phyloP scores from a whole-genome alignment of 306 rosid species.

The Senna tora region DNA sequence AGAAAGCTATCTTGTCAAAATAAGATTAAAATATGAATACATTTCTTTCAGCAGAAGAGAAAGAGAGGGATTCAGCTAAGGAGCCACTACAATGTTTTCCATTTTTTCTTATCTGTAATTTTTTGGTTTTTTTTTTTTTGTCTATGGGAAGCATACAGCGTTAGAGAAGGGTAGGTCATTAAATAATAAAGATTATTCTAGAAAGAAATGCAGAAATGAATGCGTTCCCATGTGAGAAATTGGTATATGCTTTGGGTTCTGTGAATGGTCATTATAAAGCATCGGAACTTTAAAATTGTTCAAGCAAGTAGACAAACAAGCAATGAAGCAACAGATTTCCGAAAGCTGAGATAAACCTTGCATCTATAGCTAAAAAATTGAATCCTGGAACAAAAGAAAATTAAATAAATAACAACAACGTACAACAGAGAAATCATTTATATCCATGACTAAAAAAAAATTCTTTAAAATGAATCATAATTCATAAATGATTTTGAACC shows the following conservation, averaged over 20 bases:
- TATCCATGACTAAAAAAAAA: neutral
- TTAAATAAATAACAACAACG: too few relatives aligned
- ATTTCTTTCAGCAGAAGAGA: neutral
- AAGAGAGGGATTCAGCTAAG: constrained; percentile 18
- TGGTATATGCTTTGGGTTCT: constrained; percentile 10
- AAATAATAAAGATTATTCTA: neutral
- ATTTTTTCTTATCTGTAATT: too few relatives aligned
- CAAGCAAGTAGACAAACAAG: constrained; percentile 12
- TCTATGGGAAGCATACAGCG: neutral
- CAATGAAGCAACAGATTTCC: neutral
- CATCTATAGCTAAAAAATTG: neutral
- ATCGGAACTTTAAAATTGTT: neutral
- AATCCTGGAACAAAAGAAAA: neutral
- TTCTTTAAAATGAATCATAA: neutral
- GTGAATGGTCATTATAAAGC: constrained; percentile 8
- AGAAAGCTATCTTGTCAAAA: neutral
- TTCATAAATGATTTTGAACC: constrained; percentile 10
- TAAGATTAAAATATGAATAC: neutral
- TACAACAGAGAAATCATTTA: constrained; percentile 6
- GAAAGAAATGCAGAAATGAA: constrained; percentile 11
- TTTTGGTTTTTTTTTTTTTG: neutral
- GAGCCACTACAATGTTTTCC: constrained; percentile 10
- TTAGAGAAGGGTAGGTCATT: neutral
- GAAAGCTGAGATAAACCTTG: neutral
- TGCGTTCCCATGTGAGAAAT: neutral